These are phyloP conservation scores for Tolypocladium paradoxum DNA, from an alignment of 2,329 filamentous ascomycete species.

Conservation along the genomic window DNA sequence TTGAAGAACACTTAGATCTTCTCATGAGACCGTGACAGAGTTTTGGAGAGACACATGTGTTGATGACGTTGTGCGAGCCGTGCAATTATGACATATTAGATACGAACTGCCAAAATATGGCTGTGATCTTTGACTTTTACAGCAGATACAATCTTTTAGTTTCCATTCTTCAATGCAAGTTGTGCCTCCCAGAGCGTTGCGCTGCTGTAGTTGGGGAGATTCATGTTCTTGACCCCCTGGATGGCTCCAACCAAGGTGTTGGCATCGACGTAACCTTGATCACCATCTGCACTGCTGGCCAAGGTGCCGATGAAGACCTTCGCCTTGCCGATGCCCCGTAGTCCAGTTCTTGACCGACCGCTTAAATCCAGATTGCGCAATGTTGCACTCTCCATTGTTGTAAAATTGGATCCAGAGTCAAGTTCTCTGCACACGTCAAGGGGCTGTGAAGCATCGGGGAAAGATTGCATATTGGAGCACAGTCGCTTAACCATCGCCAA, in stretches of 20 bases:
- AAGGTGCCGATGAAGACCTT: slow-evolving; percentile 51
- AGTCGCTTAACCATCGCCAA: slow-evolving; percentile 50
- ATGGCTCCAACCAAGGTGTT: slow-evolving; percentile 36
- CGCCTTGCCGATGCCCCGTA: slow-evolving; percentile 43
- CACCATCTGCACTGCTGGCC: slow-evolving; percentile 36
- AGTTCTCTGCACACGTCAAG: slow-evolving; percentile 22
- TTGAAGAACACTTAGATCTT: too few relatives aligned
- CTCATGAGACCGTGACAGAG: too few relatives aligned
- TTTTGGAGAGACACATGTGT: too few relatives aligned
- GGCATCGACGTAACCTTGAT: slow-evolving; percentile 40
- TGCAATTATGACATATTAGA: too few relatives aligned
- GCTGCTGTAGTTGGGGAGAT: slow-evolving; percentile 49
- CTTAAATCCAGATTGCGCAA: slow-evolving; percentile 43
- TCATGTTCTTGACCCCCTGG: slow-evolving; percentile 31
- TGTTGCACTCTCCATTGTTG: slow-evolving; percentile 52
- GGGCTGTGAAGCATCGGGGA: slow-evolving; percentile 43
- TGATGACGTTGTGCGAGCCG: too few relatives aligned
- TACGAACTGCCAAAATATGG: too few relatives aligned
- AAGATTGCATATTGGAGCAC: slow-evolving; percentile 46
- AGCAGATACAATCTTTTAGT: slow-evolving; percentile 16
- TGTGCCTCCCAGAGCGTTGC: slow-evolving; percentile 59
- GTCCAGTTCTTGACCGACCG: slow-evolving; percentile 53
- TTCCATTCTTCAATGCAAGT: slow-evolving; percentile 41
- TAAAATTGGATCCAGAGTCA: slow-evolving; percentile 55
- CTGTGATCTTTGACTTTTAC: too few relatives aligned